Conservation (phyloP, 73 alveolate species). For the Paramecium octaurelia region DNA sequence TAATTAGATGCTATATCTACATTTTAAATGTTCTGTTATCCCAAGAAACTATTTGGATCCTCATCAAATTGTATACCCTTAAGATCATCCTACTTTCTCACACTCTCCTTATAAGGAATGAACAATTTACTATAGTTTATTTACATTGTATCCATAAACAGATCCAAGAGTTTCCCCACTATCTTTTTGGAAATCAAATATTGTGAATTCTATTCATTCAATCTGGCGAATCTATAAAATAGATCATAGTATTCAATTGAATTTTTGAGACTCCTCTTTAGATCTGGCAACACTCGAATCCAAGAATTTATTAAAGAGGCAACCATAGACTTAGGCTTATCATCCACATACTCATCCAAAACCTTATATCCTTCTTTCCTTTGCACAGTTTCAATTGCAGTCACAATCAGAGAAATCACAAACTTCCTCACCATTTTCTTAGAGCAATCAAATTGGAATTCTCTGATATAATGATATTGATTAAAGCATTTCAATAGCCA, state of each 20-base stretch:
- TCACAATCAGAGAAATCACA: background rate
- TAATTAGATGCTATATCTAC: slow-evolving; percentile 35
- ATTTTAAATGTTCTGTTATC: background rate
- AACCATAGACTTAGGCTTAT: background rate
- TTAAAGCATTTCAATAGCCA: slow-evolving; percentile 9
- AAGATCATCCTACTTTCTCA: background rate
- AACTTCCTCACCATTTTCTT: slow-evolving; percentile 17
- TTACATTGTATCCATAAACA: background rate
- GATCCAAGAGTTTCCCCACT: background rate
- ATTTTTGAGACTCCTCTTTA: slow-evolving; percentile 27
- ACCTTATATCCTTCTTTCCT: background rate
- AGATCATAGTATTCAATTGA: slow-evolving; percentile 31
- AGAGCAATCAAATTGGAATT: slow-evolving; percentile 29
- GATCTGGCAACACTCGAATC: background rate
- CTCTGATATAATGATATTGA: background rate
- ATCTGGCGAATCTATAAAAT: background rate
- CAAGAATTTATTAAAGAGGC: slow-evolving; percentile 3
- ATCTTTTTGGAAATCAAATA: background rate
- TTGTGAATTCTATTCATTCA: background rate
- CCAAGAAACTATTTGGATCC: background rate
- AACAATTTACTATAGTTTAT: background rate
- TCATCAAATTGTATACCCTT: background rate
- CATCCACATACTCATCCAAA: background rate
- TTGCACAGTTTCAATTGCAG: background rate
- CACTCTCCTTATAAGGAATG: background rate